Base-by-base conservation (phyloP, 306 rosid genomes). In the Prunus kanzakura region DNA sequence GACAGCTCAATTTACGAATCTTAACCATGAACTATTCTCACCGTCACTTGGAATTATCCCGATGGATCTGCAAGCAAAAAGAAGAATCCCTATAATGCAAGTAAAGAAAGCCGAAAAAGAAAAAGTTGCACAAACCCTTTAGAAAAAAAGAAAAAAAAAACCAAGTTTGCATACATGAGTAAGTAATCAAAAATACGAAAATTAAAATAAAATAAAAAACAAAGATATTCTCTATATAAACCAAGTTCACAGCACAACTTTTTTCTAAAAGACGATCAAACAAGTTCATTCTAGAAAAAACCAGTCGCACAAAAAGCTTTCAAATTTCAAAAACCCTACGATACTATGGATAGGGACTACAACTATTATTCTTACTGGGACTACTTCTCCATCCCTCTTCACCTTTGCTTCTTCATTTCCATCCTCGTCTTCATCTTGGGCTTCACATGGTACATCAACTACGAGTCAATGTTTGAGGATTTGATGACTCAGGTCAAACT, bases 381-480 rank as follows among this genome's bases (percentile, higher is more conserved):
- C 16, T 74, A 84, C 56, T 75, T 88, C 23, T 79, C 91, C 3
- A 76, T 92, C 82, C 97, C 97, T 49, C 16, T 78, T 6, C 97
- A 82, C 63, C 87, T 94, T 0, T 81, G 82, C 72, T 77, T 92
- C 72, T 90, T 94, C 69, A 58, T 76, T n/a, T 12, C 77, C 41
- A 65, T 89, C 74, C 85, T 90, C 12, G 6, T 92, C 77, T 81
- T 84, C 49, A 74, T 94, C 54, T 18, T 94, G 68, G 85, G 76
- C 0, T 89, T 94, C 27, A 76, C 95, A 20, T 86, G 97, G 93
- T 94, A 90, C 88, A 76, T 89, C 22, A 90, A 87, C 90, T 91
- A 86, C 49, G 95, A 89, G 73, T 83, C 88, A 3, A 43, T 56
- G 75, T 52, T 78, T 0, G 92, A 90, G 73, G 93, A 94, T 46